phyloP scores from a whole-genome alignment of 176 grass and related monocot species.

The Hordeum marinum region DNA sequence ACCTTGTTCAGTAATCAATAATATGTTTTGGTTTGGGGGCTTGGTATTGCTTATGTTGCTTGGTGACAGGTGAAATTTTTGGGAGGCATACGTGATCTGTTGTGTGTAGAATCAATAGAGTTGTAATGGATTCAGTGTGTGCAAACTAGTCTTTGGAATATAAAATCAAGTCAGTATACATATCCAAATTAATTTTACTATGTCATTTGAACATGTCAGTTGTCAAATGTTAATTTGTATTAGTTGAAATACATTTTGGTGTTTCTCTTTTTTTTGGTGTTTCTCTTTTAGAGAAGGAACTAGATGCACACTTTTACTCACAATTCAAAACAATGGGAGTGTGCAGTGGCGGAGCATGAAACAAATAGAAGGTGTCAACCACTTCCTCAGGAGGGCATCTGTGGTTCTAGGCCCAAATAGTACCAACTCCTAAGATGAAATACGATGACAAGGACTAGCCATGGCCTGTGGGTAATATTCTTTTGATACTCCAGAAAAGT shows the following conservation, averaged over 20 bases:
- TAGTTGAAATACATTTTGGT: background rate
- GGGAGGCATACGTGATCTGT: background rate
- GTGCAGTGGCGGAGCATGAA: background rate
- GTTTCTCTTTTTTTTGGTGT: background rate
- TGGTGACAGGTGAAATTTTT: no score
- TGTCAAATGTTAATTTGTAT: background rate
- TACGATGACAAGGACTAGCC: background rate
- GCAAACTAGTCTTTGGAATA: background rate
- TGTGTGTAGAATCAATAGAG: background rate
- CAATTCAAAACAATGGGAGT: background rate
- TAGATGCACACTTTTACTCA: background rate
- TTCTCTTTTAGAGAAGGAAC: background rate
- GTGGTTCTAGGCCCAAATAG: background rate
- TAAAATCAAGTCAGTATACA: background rate
- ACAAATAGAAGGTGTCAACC: background rate
- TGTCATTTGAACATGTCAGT: background rate
- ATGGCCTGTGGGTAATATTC: background rate
- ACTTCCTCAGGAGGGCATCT: background rate
- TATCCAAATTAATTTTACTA: background rate
- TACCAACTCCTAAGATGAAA: background rate
- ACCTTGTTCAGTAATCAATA: background rate
- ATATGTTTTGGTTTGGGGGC: background rate
- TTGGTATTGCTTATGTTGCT: no score
- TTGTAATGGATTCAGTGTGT: background rate
- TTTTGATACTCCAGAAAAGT: background rate